Conservation (phyloP, 2,329 filamentous ascomycete species). For the Chaetomiaceae sp. region DNA sequence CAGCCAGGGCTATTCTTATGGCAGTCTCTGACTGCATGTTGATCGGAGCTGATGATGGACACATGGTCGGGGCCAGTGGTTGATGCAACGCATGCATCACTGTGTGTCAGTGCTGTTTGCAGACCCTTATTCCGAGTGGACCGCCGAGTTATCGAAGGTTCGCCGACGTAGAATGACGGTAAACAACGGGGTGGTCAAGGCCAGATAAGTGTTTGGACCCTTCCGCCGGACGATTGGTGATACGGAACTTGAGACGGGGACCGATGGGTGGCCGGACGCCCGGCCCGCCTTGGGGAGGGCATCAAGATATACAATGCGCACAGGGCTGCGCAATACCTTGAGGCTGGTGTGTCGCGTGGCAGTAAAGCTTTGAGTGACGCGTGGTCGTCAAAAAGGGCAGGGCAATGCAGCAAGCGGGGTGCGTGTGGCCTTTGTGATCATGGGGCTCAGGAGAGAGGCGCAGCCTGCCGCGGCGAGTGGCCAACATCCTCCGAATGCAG, state of each 20-base stretch:
- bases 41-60: neutral
- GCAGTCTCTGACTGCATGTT: neutral
- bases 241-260: conserved; percentile 9
- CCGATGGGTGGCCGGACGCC: neutral
- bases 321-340: conserved; percentile 1
- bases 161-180: neutral
- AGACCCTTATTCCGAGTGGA: neutral
- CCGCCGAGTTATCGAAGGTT: too few relatives aligned
- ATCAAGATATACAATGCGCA: neutral
- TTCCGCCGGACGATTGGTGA: neutral
- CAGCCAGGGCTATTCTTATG: conserved; percentile 21
- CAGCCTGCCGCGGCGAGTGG: conserved; percentile 14
- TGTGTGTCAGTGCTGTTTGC: neutral
- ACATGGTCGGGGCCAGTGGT: neutral
- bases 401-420: neutral
- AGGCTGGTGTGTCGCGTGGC: conserved; percentile 12
- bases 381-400: neutral
- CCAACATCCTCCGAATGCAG: neutral
- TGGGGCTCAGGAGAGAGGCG: conserved; percentile 8
- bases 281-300: neutral
- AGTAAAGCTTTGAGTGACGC: neutral
- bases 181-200: neutral
- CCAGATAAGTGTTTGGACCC: neutral
- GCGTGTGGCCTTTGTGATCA: neutral
- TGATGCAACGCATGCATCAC: conserved; percentile 8